These are phyloP conservation scores for Umbelopsis sp. DNA, from an alignment of 371 early-diverging fungal genomes.

Conservation along the genomic window DNA sequence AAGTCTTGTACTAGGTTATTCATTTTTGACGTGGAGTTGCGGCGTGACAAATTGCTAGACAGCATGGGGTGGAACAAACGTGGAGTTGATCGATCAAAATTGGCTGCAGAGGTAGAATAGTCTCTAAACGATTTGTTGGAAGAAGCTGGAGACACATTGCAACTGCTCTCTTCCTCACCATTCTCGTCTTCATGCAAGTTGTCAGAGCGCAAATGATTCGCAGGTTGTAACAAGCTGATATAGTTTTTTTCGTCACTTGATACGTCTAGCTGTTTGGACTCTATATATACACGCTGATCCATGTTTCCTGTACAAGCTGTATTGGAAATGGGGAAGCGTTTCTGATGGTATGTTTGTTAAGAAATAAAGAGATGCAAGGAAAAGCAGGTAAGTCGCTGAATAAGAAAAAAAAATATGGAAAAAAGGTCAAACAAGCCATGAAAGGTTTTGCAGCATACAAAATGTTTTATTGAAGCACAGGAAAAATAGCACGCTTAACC, in stretches of 20 bases:
- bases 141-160: conserved; percentile 10
- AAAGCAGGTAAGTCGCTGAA: not conserved
- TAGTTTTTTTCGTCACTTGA: not conserved
- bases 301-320: not conserved
- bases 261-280: not conserved
- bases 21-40: conserved; percentile 5
- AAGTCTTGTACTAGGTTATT: not conserved
- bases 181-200: not conserved
- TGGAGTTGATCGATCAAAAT: conserved; percentile 11
- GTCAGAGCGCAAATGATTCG: not conserved
- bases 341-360: too few relatives aligned
- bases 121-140: conserved; percentile 8
- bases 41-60: not conserved
- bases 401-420: not conserved
- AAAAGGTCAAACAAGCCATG: not conserved
- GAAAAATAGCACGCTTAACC: conserved; percentile 12
- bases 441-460: not conserved
- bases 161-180: not conserved
- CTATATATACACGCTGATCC: conserved; percentile 15
- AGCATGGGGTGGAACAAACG: conserved; percentile 12
- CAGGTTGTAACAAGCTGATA: not conserved
- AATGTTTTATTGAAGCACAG: conserved; percentile 9
- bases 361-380: not conserved
- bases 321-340: not conserved
- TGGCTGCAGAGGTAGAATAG: not conserved